phyloP scores from a whole-genome alignment of 2,329 filamentous ascomycete species.

The Talaromyces sp. region DNA sequence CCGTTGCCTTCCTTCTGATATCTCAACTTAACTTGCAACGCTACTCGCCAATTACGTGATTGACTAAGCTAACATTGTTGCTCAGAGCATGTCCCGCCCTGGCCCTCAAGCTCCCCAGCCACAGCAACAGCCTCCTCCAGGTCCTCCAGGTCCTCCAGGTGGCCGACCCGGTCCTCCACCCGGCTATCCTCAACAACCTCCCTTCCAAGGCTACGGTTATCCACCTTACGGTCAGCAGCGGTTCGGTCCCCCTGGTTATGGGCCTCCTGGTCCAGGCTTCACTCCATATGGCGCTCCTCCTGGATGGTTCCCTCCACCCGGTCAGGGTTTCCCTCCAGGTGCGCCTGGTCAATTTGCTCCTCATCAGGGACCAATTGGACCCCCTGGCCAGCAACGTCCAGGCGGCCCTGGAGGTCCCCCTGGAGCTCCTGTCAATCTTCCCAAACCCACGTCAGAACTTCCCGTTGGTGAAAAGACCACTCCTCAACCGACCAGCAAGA shows the following conservation, averaged over 20 bases:
- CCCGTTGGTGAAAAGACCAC: slow-evolving; percentile 35
- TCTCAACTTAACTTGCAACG: slow-evolving; percentile 16
- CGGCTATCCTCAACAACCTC: slow-evolving; percentile 38
- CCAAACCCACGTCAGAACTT: slow-evolving; percentile 40
- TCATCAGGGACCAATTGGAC: slow-evolving; percentile 54
- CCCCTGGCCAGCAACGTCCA: slow-evolving; percentile 45
- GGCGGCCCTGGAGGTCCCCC: slow-evolving; percentile 14
- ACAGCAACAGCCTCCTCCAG: slow-evolving; percentile 44
- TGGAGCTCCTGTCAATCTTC: slow-evolving; percentile 23
- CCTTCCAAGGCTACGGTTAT: slow-evolving; percentile 40
- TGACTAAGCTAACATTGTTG: background rate
- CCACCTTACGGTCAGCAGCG: slow-evolving; percentile 40
- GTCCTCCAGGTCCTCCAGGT: slow-evolving; percentile 13
- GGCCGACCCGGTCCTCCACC: slow-evolving; percentile 27
- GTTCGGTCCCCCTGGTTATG: slow-evolving; percentile 29
- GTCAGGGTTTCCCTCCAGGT: slow-evolving; percentile 64
- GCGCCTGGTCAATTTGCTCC: slow-evolving; percentile 61
- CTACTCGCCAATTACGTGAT: too few relatives aligned
- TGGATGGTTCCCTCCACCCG: slow-evolving; percentile 71
- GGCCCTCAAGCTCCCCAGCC: slow-evolving; percentile 37
- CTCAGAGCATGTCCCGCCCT: slow-evolving; percentile 41
- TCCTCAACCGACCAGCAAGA: slow-evolving; percentile 32
- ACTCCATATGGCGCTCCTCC: slow-evolving; percentile 70
- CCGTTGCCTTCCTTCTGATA: slow-evolving; percentile 99
- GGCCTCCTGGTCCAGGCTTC: slow-evolving; percentile 56